A percentile compares a stretch with the other conserved stretches of the same genome.
These are phyloP conservation scores for Trichophyton rubrum DNA, from an alignment of 2,329 filamentous ascomycete genomes.

Conservation along the genomic window DNA sequence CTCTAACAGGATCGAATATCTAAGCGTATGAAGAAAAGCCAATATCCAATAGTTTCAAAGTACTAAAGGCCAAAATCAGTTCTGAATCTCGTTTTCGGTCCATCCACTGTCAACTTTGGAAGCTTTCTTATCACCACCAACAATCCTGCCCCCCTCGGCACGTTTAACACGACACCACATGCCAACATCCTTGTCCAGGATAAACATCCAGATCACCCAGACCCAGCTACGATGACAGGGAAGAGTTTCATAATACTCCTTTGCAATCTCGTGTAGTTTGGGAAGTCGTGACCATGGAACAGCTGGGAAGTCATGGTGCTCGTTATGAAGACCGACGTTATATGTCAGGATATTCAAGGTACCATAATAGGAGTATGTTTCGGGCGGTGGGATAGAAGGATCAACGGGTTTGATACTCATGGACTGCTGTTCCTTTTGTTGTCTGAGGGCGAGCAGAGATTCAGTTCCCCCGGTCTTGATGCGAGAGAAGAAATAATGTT, in stretches of 20 bases:
- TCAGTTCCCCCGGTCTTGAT: constrained; percentile 28
- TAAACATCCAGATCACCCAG: constrained; percentile 89
- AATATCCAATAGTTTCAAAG: neutral
- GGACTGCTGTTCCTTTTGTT: constrained; percentile 30
- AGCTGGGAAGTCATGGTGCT: constrained; percentile 97
- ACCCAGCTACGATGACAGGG: constrained; percentile 84
- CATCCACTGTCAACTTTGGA: constrained; percentile 44
- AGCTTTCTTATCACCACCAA: constrained; percentile 33
- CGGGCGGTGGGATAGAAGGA: constrained; percentile 54
- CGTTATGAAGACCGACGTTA: constrained; percentile 95
- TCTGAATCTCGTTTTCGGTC: constrained; percentile 59
- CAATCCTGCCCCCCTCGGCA: constrained; percentile 57
- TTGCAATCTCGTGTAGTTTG: constrained; percentile 62
- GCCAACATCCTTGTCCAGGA: constrained; percentile 78
- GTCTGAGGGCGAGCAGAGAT: constrained; percentile 41
- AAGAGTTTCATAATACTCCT: constrained; percentile 82
- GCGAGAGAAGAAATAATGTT: constrained; percentile 66
- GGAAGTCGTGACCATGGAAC: constrained; percentile 86
- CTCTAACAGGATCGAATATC: neutral
- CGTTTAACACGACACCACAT: constrained; percentile 89
- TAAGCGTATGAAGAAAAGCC: neutral
- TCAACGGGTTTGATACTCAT: constrained; percentile 15
- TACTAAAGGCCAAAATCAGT: constrained; percentile 27
- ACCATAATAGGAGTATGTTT: constrained; percentile 97
- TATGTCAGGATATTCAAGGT: constrained; percentile 85